Evolutionary conservation across 768 basidiomycete genomes (phyloP).

Genomic region (Mycena olivaceomarginata): DNA sequence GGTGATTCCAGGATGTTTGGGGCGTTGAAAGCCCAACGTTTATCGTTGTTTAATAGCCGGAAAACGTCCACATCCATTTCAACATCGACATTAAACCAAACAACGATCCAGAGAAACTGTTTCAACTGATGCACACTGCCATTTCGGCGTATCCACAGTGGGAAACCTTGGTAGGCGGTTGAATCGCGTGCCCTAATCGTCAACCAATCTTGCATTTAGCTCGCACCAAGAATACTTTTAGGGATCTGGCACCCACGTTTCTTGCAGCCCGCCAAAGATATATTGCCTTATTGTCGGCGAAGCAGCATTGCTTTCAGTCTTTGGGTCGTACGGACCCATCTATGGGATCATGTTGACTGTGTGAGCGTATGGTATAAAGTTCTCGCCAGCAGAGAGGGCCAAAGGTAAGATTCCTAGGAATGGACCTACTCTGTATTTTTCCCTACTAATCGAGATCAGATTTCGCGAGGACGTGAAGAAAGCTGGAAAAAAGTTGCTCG

Average conservation of each 20-base stretch:
- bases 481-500: constrained; percentile 77
- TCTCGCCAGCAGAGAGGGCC: constrained; percentile 73
- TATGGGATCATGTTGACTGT: constrained; percentile 78
- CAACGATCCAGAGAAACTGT: constrained; percentile 81
- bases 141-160: constrained; percentile 69
- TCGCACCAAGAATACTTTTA: constrained; percentile 76
- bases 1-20: constrained; percentile 50
- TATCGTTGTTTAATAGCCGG: constrained; percentile 54
- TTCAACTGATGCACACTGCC: constrained; percentile 71
- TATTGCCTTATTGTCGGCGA: constrained; percentile 78
- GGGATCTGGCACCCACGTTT: constrained; percentile 85
- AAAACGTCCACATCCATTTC: constrained; percentile 70
- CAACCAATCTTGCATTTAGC: constrained; percentile 41
- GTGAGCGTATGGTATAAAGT: constrained; percentile 77
- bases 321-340: constrained; percentile 73
- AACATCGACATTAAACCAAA: constrained; percentile 84
- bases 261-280: constrained; percentile 73
- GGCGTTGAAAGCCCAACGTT: not conserved
- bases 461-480: constrained; percentile 76
- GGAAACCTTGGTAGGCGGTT: constrained; percentile 58
- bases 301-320: constrained; percentile 78
- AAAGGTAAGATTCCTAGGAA: constrained; percentile 57
- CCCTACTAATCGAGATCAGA: constrained; percentile 52
- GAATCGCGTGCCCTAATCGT: not conserved
- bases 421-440: not conserved